A percentile compares a stretch with the other conserved stretches of the same genome.
Conservation (phyloP, 2,329 filamentous ascomycete genomes). For the Epichloe aotearoae region DNA sequence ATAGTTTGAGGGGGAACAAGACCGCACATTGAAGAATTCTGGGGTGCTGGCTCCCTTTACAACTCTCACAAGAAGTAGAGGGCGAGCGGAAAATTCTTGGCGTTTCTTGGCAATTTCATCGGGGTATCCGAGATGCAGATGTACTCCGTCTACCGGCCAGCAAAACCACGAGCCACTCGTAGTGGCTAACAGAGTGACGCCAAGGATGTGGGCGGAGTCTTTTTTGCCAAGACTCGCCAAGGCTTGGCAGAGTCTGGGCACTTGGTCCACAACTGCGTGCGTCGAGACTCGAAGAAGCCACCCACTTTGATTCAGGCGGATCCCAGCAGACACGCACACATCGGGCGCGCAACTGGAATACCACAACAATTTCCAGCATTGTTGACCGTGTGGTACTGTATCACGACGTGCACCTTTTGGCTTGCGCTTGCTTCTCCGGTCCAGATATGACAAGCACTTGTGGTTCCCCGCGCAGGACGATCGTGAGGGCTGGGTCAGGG, state of each 20-base stretch:
- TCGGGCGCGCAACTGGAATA: neutral
- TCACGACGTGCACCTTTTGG: neutral
- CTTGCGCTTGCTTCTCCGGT: neutral
- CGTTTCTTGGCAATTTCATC: conserved; percentile 16
- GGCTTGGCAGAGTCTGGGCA: conserved; percentile 26
- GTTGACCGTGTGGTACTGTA: neutral
- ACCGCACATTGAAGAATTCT: conserved; percentile 5
- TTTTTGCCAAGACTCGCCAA: conserved; percentile 23
- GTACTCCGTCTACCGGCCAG: conserved; percentile 1
- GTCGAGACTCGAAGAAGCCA: neutral
- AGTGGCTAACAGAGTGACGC: conserved; percentile 7
- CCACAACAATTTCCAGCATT: neutral
- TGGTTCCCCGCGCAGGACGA: neutral
- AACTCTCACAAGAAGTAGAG: conserved; percentile 20
- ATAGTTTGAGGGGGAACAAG: neutral
- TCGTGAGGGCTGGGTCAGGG: neutral
- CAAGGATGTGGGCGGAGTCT: conserved; percentile 14
- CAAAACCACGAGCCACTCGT: neutral
- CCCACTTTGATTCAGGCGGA: neutral
- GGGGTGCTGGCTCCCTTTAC: conserved; percentile 24
- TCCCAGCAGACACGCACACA: neutral
- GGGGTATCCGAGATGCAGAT: conserved; percentile 9
- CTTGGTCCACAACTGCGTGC: conserved; percentile 14
- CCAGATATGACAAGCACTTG: neutral
- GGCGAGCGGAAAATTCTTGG: conserved; percentile 26